Evolutionary conservation across 768 basidiomycete genomes (phyloP).

Genomic region (Sutorius australiensis): DNA sequence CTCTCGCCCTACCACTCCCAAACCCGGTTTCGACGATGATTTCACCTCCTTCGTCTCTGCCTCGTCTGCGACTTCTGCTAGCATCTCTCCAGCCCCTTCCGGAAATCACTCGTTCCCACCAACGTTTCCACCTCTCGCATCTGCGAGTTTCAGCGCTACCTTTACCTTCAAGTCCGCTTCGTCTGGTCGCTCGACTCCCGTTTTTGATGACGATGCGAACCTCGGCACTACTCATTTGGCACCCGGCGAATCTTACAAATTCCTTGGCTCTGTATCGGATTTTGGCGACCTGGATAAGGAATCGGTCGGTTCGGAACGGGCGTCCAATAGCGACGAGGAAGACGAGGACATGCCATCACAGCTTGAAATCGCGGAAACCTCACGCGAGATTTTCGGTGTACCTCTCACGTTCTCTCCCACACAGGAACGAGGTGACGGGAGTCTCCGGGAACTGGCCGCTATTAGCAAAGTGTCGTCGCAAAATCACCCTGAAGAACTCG

Average conservation of each 20-base stretch:
- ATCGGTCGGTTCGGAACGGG: slow-evolving; percentile 15
- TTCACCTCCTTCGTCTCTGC: slow-evolving; percentile 74
- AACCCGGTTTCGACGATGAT: slow-evolving; percentile 69
- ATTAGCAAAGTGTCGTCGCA: slow-evolving; percentile 25
- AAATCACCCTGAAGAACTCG: slow-evolving; percentile 19
- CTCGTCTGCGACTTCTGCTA: slow-evolving; percentile 24
- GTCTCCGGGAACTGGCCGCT: not conserved
- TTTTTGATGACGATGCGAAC: slow-evolving; percentile 15
- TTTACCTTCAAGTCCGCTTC: slow-evolving; percentile 23
- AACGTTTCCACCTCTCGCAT: slow-evolving; percentile 5
- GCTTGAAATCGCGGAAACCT: slow-evolving; percentile 47
- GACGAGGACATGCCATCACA: slow-evolving; percentile 42
- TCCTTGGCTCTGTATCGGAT: slow-evolving; percentile 59
- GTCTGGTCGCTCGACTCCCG: slow-evolving; percentile 27
- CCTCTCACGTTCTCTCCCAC: slow-evolving; percentile 18
- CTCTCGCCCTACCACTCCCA: slow-evolving; percentile 33
- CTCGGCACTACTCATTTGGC: slow-evolving; percentile 17
- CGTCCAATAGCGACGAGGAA: slow-evolving; percentile 1
- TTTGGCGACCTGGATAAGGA: slow-evolving; percentile 44
- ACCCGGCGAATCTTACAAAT: slow-evolving; percentile 39
- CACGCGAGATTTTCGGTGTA: slow-evolving; percentile 48
- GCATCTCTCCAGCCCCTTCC: not conserved
- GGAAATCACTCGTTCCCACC: not conserved
- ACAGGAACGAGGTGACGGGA: slow-evolving; percentile 9
- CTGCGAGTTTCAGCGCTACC: slow-evolving; percentile 25